Percentiles rank a stretch among this genome's conserved stretches.
Conservation (phyloP, 768 basidiomycete species). For the Obba rivulosa region DNA sequence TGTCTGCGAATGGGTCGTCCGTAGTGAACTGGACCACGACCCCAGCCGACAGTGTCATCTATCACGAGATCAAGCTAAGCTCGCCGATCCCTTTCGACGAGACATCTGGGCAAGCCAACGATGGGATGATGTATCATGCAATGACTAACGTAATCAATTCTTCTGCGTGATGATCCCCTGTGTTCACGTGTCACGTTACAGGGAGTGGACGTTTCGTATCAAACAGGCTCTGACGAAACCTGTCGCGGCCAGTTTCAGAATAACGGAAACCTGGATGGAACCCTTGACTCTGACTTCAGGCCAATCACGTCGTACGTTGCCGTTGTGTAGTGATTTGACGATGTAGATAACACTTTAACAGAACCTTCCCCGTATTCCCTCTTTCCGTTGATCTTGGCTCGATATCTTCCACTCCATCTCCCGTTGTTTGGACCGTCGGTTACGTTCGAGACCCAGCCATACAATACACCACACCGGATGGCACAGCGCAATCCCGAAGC, state of each 20-base stretch:
- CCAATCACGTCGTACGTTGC: constrained; percentile 6
- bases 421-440: constrained; percentile 25
- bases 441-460: constrained; percentile 21
- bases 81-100: constrained; percentile 2
- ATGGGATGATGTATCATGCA: constrained; percentile 10
- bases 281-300: constrained; percentile 3
- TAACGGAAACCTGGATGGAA: constrained; percentile 12
- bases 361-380: constrained; percentile 17
- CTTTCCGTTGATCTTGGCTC: constrained; percentile 22
- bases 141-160: constrained; percentile 1
- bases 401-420: constrained; percentile 11
- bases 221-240: constrained; percentile 2
- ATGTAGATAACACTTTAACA: not conserved
- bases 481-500: constrained; percentile 7
- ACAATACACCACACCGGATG: constrained; percentile 12
- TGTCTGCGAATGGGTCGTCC: constrained; percentile 4
- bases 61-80: constrained; percentile 8
- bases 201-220: constrained; percentile 10
- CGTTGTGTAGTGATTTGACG: too few species aligned
- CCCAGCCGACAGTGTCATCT: constrained; percentile 3
- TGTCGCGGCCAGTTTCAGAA: constrained; percentile 15
- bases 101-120: constrained; percentile 7
- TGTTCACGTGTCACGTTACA: not conserved
- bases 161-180: not conserved
- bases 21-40: constrained; percentile 6